Evolutionary conservation across 78 protist species (phyloP).

Genomic region (Tieghemostelium lacteum): DNA sequence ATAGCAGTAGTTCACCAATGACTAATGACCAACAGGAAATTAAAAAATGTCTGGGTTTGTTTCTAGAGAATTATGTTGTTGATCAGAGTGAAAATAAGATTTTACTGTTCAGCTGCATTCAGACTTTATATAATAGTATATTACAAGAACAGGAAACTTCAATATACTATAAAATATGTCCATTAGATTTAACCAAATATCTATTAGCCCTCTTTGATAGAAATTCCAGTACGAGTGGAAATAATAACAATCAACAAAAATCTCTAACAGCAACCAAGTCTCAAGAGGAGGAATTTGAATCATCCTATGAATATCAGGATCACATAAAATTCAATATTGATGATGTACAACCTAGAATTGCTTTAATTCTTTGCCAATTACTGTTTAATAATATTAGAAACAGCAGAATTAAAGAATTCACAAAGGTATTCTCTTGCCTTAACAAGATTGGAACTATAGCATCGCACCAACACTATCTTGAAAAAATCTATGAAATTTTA

Average conservation of each 20-base stretch:
- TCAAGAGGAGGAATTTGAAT: background rate
- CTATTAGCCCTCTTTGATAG: slow-evolving; percentile 23
- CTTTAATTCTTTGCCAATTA: slow-evolving; percentile 13
- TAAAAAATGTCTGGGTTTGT: slow-evolving; percentile 22
- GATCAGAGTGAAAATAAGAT: slow-evolving; percentile 31
- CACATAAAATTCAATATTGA: slow-evolving; percentile 3
- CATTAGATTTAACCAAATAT: slow-evolving; percentile 18
- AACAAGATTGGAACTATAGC: background rate
- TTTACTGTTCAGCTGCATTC: slow-evolving; percentile 3
- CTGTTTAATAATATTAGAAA: slow-evolving; percentile 22
- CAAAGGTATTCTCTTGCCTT: slow-evolving; percentile 15
- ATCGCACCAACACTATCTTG: background rate
- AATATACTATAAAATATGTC: background rate
- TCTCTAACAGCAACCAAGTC: background rate
- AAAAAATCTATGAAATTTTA: slow-evolving; percentile 11
- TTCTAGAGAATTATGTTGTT: slow-evolving; percentile 9
- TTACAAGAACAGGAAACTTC: background rate
- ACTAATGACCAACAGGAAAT: background rate
- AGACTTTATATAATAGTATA: background rate
- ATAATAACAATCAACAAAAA: background rate
- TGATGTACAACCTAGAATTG: slow-evolving; percentile 25
- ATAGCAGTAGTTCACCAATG: slow-evolving; percentile 17
- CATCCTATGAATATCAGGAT: background rate
- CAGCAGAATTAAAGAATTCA: slow-evolving; percentile 25
- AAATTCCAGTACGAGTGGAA: background rate